A percentile compares a stretch with the other conserved stretches of the same genome.
These are phyloP conservation scores for Ophiostoma ips DNA, from an alignment of 2,329 filamentous ascomycete genomes.

Conservation along the genomic window DNA sequence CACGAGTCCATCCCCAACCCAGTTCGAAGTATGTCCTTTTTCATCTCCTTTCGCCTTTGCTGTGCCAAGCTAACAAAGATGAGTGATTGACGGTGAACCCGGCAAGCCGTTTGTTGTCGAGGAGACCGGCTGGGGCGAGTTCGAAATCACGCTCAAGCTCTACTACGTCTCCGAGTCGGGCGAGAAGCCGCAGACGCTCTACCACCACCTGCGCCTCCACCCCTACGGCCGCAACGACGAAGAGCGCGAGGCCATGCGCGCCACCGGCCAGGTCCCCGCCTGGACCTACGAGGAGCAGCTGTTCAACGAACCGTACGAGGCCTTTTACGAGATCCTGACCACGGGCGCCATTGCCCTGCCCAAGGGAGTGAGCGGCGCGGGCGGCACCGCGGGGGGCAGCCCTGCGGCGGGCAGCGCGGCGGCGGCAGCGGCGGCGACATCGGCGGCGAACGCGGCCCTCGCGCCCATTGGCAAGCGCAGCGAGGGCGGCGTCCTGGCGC, in stretches of 20 bases:
- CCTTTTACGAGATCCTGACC: conserved; percentile 79
- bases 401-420: conserved; percentile 18
- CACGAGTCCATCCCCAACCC: conserved; percentile 94
- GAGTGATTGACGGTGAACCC: conserved; percentile 54
- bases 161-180: conserved; percentile 79
- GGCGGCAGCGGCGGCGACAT: background rate
- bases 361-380: conserved; percentile 35
- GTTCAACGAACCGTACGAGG: conserved; percentile 93
- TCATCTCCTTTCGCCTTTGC: background rate
- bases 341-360: conserved; percentile 44
- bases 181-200: conserved; percentile 92
- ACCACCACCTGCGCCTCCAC: conserved; percentile 83
- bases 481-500: conserved; percentile 43
- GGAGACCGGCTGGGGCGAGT: conserved; percentile 96
- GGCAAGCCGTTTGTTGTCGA: conserved; percentile 65
- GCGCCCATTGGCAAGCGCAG: conserved; percentile 20
- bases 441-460: conserved; percentile 27
- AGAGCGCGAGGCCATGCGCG: conserved; percentile 47
- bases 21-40: conserved; percentile 49
- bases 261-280: conserved; percentile 50
- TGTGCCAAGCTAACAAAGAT: background rate
- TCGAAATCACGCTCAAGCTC: conserved; percentile 88
- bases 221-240: conserved; percentile 76
- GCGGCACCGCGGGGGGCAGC: conserved; percentile 22
- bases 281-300: conserved; percentile 89